Evolutionary conservation across 164 flowering plant genomes (phyloP), one percentile per base, ranked within the genome.

Genomic region (Taxillus chinensis): DNA sequence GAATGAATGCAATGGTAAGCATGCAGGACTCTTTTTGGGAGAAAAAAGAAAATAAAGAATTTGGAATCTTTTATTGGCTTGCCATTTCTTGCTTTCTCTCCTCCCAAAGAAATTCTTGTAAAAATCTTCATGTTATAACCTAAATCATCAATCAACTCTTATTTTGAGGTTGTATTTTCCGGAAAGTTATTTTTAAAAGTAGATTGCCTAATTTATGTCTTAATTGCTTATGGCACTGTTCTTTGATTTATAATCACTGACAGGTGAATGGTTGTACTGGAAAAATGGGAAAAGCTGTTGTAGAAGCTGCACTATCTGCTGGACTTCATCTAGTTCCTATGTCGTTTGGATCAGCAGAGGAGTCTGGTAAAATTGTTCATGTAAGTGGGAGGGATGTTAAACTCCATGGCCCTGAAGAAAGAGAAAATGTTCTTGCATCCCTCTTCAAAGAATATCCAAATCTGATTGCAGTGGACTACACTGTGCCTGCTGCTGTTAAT

Each of bases 211-310:
- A 1, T 43, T 5, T 9, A 43, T 48, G 9, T 48, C 51, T 48
- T 48, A 3, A 8, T 7, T 8, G 51, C 3, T 48, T 48, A 11
- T 48, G 13, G 7, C 13, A 48, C 10, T 43, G 13, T 8, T 55
- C 17, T 39, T 38, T 37, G 55, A 14, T 7, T 49, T 58, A 50
- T 53, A 39, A 52, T 41, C 15, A 58, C 17, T 62, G 68, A 38
- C 51, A 92, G 98, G 89, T 93, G 45, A 93, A 93, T 76, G 79
- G 89, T 7, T 86, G 96, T 68, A 82, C 83, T 54, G 97, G 98
- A 0, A 88, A 90, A 73, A 90, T 93, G 98, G 98, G 98, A 27
- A 80, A 78, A 67, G 84, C 98, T 17, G 87, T 93, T 65, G 86
- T 86, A 55, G 86, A 86, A 67, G 96, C 98, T 17, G 92, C 92